Evolutionary conservation across 1,284 basidiomycete genomes (phyloP), one percentile per base, ranked within the genome.

Genomic region (Anthracocystis walkeri): DNA sequence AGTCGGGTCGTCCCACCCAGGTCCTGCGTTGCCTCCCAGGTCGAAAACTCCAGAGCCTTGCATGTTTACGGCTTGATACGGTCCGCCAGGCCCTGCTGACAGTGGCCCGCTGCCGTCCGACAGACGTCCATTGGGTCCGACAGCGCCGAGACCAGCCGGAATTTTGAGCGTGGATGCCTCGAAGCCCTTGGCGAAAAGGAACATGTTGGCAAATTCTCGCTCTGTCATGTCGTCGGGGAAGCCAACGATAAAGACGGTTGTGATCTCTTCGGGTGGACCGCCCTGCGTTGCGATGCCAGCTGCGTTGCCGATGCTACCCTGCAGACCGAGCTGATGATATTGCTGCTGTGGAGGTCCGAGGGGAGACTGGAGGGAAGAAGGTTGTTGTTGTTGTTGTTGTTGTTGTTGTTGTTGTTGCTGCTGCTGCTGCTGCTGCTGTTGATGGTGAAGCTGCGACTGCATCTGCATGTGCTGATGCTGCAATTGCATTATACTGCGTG

Each of bases 201-300:
- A 99, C 92, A 99, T 97, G 86, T 98, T 98, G 87, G 96, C 94
- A 86, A 99, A 98, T 87, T 99, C 96, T 23, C 96, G 93, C 87
- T 98, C 95, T 89, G 92, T 91, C 93, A 99, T 98, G 84, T 99
- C 96, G 75, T 99, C 97, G 3, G 96, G 96, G 86, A 99, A 99
- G 0, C 96, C 96, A 31, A 98, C 96, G 1, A 99, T 95, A 80
- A 99, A 99, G 73, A 99, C 96, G 2, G 96, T 99, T 21, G 93
- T 95, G 66, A 98, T 97, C 80, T 97, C 95, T 84, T 97, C 95
- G 3, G 73, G 62, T 3, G 52, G 58, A 18, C 69, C 74, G 2
- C 55, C 65, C 42, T 41, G 58, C 12, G 69, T 20, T 25, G 50
- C 44, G 25, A 66, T 42, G 21, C 59, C 53, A 29, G 72, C 54